Evolutionary conservation across 2,329 filamentous ascomycete genomes (phyloP), one percentile per base, ranked within the genome.

Genomic region (Thelonectria rubi): DNA sequence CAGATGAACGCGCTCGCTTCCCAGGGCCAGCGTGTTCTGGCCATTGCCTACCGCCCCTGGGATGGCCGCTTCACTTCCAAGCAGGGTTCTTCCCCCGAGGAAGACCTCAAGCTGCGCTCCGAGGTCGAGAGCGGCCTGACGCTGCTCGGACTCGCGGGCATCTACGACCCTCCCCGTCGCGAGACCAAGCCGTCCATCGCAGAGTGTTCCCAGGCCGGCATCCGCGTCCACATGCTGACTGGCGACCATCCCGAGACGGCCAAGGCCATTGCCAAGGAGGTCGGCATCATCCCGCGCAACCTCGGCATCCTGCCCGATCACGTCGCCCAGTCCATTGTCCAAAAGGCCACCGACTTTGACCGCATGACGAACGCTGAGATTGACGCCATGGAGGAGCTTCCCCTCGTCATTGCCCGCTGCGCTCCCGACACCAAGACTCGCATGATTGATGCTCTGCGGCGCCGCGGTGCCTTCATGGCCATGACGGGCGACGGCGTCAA

Each of bases 401-500:
- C 92, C 2, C 81, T 94, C 1, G 93, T 96, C 9, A 89, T 96
- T 62, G 92, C 93, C 39, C 89, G 93, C 39, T 96, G 92, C 73
- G 91, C 91, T 1, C 93, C 93, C 0, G 87, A 91, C 61, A 96
- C 93, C 40, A 97, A 97, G 78, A 92, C 93, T 5, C 88, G 92
- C 61, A 96, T 97, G 92, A 94, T 97, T 53, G 91, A 94, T 68
- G 92, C 93, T 6, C 85, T 97, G 15, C 91, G 94, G 66, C 87
- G 93, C 15, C 89, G 92, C 42, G 84, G 86, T 20, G 85, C 86
- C 18, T 94, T 91, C 76, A 92, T 90, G 75, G 92, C 92, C 61
- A 95, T 96, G 92, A 95, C 92, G 17, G 92, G 92, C 60, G 92
- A 96, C 69, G 92, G 92, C 48, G 92, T 95, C 64, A 96, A 96